phyloP scores from a whole-genome alignment of 2,329 filamentous ascomycete species.

The Aspergillus sp. region DNA sequence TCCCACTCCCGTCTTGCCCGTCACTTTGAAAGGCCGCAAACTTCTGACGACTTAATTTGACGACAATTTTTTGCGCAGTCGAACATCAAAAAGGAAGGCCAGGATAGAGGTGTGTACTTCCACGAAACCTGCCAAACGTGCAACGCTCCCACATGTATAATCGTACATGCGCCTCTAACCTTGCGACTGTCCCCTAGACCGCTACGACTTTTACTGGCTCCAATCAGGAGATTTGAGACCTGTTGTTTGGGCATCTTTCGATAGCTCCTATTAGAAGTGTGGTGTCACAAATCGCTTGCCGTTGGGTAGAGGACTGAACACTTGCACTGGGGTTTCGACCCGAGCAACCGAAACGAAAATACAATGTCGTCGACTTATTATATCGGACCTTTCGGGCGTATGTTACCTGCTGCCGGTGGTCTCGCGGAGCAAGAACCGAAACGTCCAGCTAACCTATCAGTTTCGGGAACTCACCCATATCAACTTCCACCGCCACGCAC shows the following conservation, averaged over 20 bases:
- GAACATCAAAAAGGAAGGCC: neutral
- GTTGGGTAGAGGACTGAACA: neutral
- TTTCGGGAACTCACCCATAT: slow-evolving; percentile 34
- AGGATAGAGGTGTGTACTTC: neutral
- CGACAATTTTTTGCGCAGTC: neutral
- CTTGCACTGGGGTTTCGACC: neutral
- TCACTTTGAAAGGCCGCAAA: neutral
- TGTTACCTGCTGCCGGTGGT: slow-evolving; percentile 32
- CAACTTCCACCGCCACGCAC: slow-evolving; percentile 42
- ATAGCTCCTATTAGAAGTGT: neutral
- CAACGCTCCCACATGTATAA: neutral
- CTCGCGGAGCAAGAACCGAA: slow-evolving; percentile 27
- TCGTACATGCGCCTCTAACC: neutral
- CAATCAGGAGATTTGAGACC: neutral
- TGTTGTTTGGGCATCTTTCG: neutral
- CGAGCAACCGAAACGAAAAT: neutral
- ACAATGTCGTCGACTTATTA: slow-evolving; percentile 38
- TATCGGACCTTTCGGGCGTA: slow-evolving; percentile 42
- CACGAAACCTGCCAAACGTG: too few relatives aligned
- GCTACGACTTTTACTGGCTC: neutral
- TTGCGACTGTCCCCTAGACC: neutral
- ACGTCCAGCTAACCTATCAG: slow-evolving; percentile 32
- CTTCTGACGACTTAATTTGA: neutral
- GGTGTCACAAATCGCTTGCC: neutral
- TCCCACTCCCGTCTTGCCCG: neutral